phyloP scores from a whole-genome alignment of 495 filamentous ascomycete species.

The Entonaema liquescens region DNA sequence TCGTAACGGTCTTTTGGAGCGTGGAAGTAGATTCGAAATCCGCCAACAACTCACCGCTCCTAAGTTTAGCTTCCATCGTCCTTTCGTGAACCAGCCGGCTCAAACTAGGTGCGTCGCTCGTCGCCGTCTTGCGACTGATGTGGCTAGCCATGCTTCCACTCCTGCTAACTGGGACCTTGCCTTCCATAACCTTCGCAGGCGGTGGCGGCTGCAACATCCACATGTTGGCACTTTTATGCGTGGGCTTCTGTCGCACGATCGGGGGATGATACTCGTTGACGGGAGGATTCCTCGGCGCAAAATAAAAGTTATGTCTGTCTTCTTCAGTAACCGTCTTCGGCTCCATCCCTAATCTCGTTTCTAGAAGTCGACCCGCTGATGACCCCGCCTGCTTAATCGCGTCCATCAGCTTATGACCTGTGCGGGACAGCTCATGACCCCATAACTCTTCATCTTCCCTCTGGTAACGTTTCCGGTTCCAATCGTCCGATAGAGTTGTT shows the following conservation, averaged over 20 bases:
- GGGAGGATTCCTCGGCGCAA: slow-evolving; percentile 73
- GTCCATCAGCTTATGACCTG: slow-evolving; percentile 58
- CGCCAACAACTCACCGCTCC: slow-evolving; percentile 45
- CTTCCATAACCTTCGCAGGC: slow-evolving; percentile 83
- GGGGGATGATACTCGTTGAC: slow-evolving; percentile 89
- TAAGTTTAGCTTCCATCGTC: slow-evolving; percentile 51
- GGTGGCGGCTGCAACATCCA: slow-evolving; percentile 96
- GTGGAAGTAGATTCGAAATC: slow-evolving; percentile 44
- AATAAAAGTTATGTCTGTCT: slow-evolving; percentile 64
- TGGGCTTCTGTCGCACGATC: slow-evolving; percentile 77
- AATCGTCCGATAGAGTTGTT: slow-evolving; percentile 60
- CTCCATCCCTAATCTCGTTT: slow-evolving; percentile 54
- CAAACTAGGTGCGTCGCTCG: slow-evolving; percentile 45
- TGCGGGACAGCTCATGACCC: slow-evolving; percentile 60
- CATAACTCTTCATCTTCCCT: slow-evolving; percentile 86
- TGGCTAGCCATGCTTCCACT: slow-evolving; percentile 54
- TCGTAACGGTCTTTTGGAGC: slow-evolving; percentile 35
- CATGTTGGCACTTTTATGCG: slow-evolving; percentile 69
- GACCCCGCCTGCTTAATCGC: slow-evolving; percentile 61
- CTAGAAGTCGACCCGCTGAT: slow-evolving; percentile 57
- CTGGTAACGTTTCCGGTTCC: slow-evolving; percentile 79
- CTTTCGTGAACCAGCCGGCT: slow-evolving; percentile 48
- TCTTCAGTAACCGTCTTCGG: slow-evolving; percentile 52
- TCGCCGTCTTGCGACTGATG: slow-evolving; percentile 36
- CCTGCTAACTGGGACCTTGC: slow-evolving; percentile 69